Conservation (phyloP, 2,329 filamentous ascomycete genomes). For the Botryotinia convoluta region DNA sequence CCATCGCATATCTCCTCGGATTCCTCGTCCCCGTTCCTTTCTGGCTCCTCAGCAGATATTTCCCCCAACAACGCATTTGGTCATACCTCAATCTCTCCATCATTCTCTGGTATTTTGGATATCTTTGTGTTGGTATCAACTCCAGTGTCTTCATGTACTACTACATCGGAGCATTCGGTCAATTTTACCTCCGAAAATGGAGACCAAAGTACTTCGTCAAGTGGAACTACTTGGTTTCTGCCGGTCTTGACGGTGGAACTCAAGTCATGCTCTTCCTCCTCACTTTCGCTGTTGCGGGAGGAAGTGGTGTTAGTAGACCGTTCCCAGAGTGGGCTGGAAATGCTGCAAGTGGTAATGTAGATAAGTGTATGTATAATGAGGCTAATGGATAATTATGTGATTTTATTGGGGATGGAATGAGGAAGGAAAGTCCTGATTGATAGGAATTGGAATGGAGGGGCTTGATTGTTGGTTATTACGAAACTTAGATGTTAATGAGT, state of each 20-base stretch:
- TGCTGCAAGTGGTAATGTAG: conserved; percentile 25
- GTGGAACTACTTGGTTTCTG: conserved; percentile 75
- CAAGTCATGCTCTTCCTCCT: conserved; percentile 66
- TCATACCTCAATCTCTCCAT: conserved; percentile 67
- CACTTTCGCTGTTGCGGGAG: conserved; percentile 54
- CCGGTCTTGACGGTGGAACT: conserved; percentile 67
- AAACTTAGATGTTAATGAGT: neutral
- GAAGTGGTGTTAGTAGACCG: conserved; percentile 28
- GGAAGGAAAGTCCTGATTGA: neutral
- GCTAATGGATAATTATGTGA: conserved; percentile 21
- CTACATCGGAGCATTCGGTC: conserved; percentile 63
- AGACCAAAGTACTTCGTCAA: conserved; percentile 64
- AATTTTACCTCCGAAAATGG: conserved; percentile 62
- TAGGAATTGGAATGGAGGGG: neutral
- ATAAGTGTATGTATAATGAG: conserved; percentile 28
- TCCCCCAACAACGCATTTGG: conserved; percentile 55
- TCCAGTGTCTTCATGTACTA: conserved; percentile 71
- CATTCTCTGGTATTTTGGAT: conserved; percentile 61
- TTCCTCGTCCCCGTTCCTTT: conserved; percentile 60
- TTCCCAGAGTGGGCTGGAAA: conserved; percentile 34
- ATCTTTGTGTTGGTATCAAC: conserved; percentile 65
- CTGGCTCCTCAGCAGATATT: conserved; percentile 53
- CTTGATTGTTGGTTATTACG: no score
- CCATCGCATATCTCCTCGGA: conserved; percentile 73
- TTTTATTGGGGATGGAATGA: neutral